Evolutionary conservation across 768 basidiomycete species (phyloP), one percentile per base, ranked within the genome.

Genomic region (Kondoa subrosea): DNA sequence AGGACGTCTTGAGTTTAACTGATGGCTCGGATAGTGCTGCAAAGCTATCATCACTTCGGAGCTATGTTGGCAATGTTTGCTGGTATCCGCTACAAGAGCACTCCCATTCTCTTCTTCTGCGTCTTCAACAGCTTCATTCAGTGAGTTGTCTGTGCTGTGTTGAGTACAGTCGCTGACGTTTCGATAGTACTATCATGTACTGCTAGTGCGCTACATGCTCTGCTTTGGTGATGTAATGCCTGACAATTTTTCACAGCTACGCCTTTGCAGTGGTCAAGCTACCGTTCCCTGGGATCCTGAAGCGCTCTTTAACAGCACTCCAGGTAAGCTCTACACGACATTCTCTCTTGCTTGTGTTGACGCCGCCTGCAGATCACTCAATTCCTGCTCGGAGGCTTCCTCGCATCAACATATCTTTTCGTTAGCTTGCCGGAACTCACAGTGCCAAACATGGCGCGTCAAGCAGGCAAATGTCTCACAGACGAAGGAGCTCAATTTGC

Each of bases 21-120:
- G 2, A 1, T 50, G 8, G n/a, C 8, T 34, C 27, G 34, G 17
- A 4, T 12, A 61, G 60, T 30, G 65, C 68, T 74, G 61, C 74
- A 75, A 64, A 63, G 34, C 15, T 75, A 74, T 68, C 75, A 75
- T 65, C 75, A 75, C 71, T 66, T 68, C 32, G 75, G 75, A 1
- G 73, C 75, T 15, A 67, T 73, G 56, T 50, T 69, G 27, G 69
- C 71, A 40, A 72, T 74, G 69, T 74, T 63, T 27, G 69, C 68
- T n/a, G 72, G 71, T 1, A 67, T 71, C 65, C 56, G 65, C 16
- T 67, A 68, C 34, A 64, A 68, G 66, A 59, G 61, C 8, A 68
- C 68, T 56, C 73, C 73, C 3, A 70, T 71, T 59, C 67, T 66
- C 57, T 61, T 71, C 67, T 71, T 72, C 57, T 66, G 71, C 64